Evolutionary conservation across 495 filamentous ascomycete species (phyloP).

Genomic region (Hypoxylon rickii): DNA sequence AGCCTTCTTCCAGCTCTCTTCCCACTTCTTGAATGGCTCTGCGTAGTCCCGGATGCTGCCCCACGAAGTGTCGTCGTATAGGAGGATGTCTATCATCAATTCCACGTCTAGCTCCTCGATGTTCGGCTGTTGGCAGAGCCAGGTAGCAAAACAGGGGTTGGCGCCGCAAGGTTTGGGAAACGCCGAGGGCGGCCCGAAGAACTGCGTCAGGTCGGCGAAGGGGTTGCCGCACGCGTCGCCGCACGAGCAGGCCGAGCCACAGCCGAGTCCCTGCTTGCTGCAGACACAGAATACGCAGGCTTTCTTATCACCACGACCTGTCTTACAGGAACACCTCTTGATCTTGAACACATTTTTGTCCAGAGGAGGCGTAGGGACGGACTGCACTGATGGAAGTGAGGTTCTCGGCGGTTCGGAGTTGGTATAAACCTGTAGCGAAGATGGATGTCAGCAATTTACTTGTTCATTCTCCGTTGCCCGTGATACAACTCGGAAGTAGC

Average conservation of each 20-base stretch:
- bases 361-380: slow-evolving; percentile 35
- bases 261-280: slow-evolving; percentile 36
- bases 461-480: no score
- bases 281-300: slow-evolving; percentile 36
- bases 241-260: slow-evolving; percentile 32
- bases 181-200: slow-evolving; percentile 31
- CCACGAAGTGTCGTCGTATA: slow-evolving; percentile 39
- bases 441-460: slow-evolving; percentile 7
- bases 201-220: slow-evolving; percentile 35
- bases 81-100: slow-evolving; percentile 39
- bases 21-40: slow-evolving; percentile 38
- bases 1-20: slow-evolving; percentile 36
- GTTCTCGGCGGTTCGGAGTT: slow-evolving; percentile 27
- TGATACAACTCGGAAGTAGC: no score
- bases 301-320: slow-evolving; percentile 38
- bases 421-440: slow-evolving; percentile 29
- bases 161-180: slow-evolving; percentile 37
- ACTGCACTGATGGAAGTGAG: slow-evolving; percentile 24
- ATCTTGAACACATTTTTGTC: slow-evolving; percentile 22
- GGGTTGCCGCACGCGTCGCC: slow-evolving; percentile 35
- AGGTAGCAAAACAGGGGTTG: slow-evolving; percentile 38
- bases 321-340: slow-evolving; percentile 37
- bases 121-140: slow-evolving; percentile 38
- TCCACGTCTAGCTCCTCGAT: slow-evolving; percentile 38
- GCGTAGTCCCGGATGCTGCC: slow-evolving; percentile 30